These are phyloP conservation scores for Xylaria sp. DNA, from an alignment of 2,329 filamentous ascomycete genomes.

Conservation along the genomic window DNA sequence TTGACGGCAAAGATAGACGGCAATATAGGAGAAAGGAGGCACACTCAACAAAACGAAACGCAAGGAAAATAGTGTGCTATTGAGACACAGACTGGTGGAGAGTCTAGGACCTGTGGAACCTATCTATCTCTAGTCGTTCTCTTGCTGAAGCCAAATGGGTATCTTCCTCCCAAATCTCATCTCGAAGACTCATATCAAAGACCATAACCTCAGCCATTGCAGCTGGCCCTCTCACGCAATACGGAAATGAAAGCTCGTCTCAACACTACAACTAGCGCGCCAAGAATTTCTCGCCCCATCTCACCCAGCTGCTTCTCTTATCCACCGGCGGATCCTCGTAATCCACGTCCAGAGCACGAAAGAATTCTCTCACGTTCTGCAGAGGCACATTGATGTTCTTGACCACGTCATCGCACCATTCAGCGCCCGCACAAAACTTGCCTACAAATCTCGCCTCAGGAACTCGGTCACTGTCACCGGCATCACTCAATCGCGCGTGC, in stretches of 20 bases:
- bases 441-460: constrained; percentile 40
- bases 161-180: constrained; percentile 1
- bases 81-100: neutral
- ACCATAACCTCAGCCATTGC: neutral
- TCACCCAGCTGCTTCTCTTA: constrained; percentile 13
- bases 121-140: neutral
- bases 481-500: neutral
- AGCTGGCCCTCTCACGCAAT: neutral
- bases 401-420: constrained; percentile 45
- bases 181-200: neutral
- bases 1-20: neutral
- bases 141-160: neutral
- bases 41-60: neutral
- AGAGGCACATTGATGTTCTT: constrained; percentile 45
- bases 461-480: neutral
- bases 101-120: neutral
- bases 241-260: neutral
- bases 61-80: neutral
- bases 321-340: constrained; percentile 11
- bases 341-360: constrained; percentile 35
- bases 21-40: neutral
- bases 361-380: constrained; percentile 28
- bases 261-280: constrained; percentile 13
- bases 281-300: constrained; percentile 3
- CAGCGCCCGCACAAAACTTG: constrained; percentile 40